Conservation (phyloP, 306 rosid genomes). For the Erythrophleum fordii region DNA sequence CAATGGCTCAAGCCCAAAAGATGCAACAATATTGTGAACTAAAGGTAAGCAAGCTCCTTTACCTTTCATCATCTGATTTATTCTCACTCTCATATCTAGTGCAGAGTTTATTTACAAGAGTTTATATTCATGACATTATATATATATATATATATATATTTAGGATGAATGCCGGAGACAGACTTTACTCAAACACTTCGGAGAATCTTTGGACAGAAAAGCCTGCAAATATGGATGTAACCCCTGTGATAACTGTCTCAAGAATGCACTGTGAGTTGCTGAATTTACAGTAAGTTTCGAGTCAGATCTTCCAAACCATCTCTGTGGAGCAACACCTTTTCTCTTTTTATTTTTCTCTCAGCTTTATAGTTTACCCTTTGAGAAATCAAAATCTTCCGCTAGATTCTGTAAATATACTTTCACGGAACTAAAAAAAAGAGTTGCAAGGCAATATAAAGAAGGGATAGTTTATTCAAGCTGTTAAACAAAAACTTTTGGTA, state of each 20-base stretch:
- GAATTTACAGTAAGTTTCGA: slow-evolving; percentile 17
- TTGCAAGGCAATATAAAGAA: background rate
- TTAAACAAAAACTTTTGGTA: background rate
- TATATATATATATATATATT: background rate
- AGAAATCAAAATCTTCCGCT: slow-evolving; percentile 27
- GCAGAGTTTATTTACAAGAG: slow-evolving; percentile 4
- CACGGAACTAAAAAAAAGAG: background rate
- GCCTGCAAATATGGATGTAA: slow-evolving; percentile 78
- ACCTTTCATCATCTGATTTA: slow-evolving; percentile 13
- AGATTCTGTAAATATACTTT: slow-evolving; percentile 10
- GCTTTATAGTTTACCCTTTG: slow-evolving; percentile 18
- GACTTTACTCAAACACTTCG: slow-evolving; percentile 81
- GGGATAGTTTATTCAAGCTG: background rate
- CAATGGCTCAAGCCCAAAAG: slow-evolving; percentile 86
- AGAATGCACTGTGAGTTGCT: slow-evolving; percentile 52
- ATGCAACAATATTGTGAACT: slow-evolving; percentile 97
- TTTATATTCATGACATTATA: background rate
- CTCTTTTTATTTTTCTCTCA: background rate
- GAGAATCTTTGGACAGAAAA: slow-evolving; percentile 75
- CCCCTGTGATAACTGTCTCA: slow-evolving; percentile 90
- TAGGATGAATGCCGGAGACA: slow-evolving; percentile 89
- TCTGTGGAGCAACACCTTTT: background rate
- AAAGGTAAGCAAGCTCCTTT: slow-evolving; percentile 56
- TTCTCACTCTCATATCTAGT: background rate
- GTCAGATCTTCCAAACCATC: slow-evolving; percentile 28